Percentiles rank a stretch among this genome's conserved stretches.
These are phyloP conservation scores for Aspergillus sp. DNA, from an alignment of 2,329 filamentous ascomycete species.

Conservation along the genomic window DNA sequence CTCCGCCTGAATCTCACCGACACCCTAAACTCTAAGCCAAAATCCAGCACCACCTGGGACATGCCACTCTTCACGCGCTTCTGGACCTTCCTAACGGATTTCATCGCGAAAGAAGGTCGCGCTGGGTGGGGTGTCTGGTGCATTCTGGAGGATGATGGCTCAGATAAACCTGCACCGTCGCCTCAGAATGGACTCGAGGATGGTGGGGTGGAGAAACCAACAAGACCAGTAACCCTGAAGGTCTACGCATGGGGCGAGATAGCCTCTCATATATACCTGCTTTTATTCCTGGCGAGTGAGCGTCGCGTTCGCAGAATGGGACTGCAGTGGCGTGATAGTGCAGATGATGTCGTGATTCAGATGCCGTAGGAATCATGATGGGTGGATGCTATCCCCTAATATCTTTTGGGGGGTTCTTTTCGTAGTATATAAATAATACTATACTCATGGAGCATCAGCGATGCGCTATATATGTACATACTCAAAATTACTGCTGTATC, in stretches of 20 bases:
- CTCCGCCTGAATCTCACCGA: slow-evolving; percentile 60
- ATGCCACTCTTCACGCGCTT: slow-evolving; percentile 39
- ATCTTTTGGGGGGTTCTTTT: neutral
- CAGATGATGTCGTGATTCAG: slow-evolving; percentile 57
- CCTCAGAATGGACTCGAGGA: slow-evolving; percentile 23
- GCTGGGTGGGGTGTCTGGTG: slow-evolving; percentile 52
- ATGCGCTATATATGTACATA: neutral
- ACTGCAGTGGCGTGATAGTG: slow-evolving; percentile 67
- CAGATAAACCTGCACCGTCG: neutral
- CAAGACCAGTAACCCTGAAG: slow-evolving; percentile 51
- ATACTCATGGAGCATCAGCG: neutral
- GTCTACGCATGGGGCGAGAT: slow-evolving; percentile 79
- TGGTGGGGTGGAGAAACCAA: neutral
- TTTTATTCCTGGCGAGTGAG: slow-evolving; percentile 72
- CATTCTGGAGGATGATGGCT: slow-evolving; percentile 28
- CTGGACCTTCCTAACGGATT: slow-evolving; percentile 44
- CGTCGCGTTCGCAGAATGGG: slow-evolving; percentile 61
- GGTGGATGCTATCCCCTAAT: too few species aligned
- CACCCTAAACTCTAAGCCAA: slow-evolving; percentile 12
- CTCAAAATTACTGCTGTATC: too few species aligned
- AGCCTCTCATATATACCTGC: slow-evolving; percentile 70
- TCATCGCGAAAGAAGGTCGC: slow-evolving; percentile 40
- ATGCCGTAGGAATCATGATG: slow-evolving; percentile 40
- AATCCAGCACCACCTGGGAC: slow-evolving; percentile 31
- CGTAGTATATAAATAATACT: neutral